Base-by-base conservation (phyloP, 306 rosid species). In the Lathyrus sativus region DNA sequence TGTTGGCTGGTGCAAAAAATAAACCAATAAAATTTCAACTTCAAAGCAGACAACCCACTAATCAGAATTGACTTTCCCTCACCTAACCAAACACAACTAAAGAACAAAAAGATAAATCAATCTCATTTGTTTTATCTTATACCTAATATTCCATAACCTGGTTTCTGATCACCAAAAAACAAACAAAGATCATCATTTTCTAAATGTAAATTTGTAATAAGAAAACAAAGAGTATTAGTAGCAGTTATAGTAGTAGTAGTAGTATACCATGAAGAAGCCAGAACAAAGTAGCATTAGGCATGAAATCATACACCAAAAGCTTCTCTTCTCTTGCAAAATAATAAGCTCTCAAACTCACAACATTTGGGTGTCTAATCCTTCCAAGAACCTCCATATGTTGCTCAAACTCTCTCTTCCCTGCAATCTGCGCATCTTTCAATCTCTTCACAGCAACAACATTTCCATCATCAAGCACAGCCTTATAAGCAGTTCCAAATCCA, bases 401-500 rank as follows among this genome's bases (percentile, higher is more conserved):
- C 62, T 93, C 98, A n/a, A 93, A 93, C 48, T 90, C 95, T 13
- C 75, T 79, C 88, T 85, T 89, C 39, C 96, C 97, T 6, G 86
- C 84, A 8, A 88, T 59, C 61, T 83, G 86, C 0, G 96, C 98
- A n/a, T 93, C 98, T 72, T 88, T 93, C 9, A 93, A 84, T 69
- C 98, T 74, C 83, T 93, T 93, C 77, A 93, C 97, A 4, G 95
- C 98, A 49, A 93, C 97, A 11, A 90, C 97, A 22, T 85, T 83
- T 0, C 98, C 98, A 33, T 93, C 98, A 38, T 93, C 98, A 0
- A 93, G 87, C 0, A 90, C 87, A 22, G 98, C 97, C 71, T 93
- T 93, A 72, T 93, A 93, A 14, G 98, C 96, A 11, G 98, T 93
- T 15, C 98, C 98, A n/a, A 90, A 93, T 67, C 98, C 97, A 0